Evolutionary conservation across 495 filamentous ascomycete genomes (phyloP), one percentile per base, ranked within the genome.

Genomic region (Pseudomonodictys pantanalensis): DNA sequence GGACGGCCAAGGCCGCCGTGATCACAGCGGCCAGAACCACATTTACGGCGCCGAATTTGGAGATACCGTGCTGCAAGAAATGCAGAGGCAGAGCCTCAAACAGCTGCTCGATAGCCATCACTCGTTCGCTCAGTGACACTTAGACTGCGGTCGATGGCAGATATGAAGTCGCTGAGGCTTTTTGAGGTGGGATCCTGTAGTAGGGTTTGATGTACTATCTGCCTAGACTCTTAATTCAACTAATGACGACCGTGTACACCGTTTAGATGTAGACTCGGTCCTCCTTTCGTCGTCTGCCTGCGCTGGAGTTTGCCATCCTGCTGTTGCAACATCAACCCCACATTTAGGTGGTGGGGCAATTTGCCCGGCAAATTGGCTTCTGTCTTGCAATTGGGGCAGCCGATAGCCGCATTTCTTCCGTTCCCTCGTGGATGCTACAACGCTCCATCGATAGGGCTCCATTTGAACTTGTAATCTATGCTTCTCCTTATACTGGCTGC

Each of bases 101-200:
- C 6, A 64, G 32, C 20, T 64, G 54, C 46, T 64, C 61, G 49
- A 64, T 64, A 15, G 61, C 61, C 61, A 64, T 64, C 10, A n/a
- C n/a, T n/a, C n/a, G n/a, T n/a, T n/a, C n/a, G n/a, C n/a, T n/a
- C n/a, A n/a, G n/a, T n/a, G n/a, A n/a, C n/a, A n/a, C n/a, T n/a
- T n/a, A n/a, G n/a, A n/a, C n/a, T n/a, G n/a, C n/a, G n/a, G n/a
- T n/a, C n/a, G n/a, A n/a, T n/a, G n/a, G n/a, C n/a, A n/a, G n/a
- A n/a, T n/a, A n/a, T n/a, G n/a, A n/a, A n/a, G n/a, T n/a, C n/a
- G n/a, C n/a, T n/a, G n/a, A n/a, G n/a, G n/a, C n/a, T n/a, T n/a
- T n/a, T n/a, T n/a, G n/a, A n/a, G n/a, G n/a, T n/a, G n/a, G n/a
- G n/a, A n/a, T n/a, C n/a, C n/a, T n/a, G n/a, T n/a, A n/a, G n/a